Percentiles rank a stretch among this genome's conserved stretches.
phyloP scores from a whole-genome alignment of 164 flowering plant genomes.

The Stephania japonica region DNA sequence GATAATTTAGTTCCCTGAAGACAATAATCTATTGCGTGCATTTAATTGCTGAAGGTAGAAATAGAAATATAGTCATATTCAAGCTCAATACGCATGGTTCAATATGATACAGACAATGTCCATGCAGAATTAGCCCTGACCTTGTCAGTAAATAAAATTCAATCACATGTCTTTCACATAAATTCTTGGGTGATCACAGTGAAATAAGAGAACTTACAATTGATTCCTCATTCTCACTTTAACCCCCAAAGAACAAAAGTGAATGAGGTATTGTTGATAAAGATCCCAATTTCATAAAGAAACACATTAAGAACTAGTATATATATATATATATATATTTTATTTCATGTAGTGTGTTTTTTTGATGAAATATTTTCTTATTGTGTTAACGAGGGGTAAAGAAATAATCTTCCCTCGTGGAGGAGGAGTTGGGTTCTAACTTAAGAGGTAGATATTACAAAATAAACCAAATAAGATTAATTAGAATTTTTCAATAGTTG shows the following conservation, averaged over 20 bases:
- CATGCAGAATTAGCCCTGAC: not conserved
- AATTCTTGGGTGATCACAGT: not conserved
- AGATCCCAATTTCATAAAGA: no score
- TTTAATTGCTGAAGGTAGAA: not conserved
- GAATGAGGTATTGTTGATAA: no score
- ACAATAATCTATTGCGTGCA: not conserved
- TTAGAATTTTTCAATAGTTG: no score
- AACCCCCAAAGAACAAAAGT: slow-evolving; percentile 52
- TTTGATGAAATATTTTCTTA: no score
- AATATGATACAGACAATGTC: not conserved
- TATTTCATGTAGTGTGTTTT: no score
- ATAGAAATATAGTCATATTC: not conserved
- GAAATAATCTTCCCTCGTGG: no score
- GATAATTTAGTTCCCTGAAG: not conserved
- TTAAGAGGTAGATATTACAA: no score
- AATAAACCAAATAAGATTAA: no score
- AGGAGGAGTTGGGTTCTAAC: no score
- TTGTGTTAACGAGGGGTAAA: no score
- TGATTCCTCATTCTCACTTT: slow-evolving; percentile 34
- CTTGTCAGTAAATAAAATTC: not conserved
- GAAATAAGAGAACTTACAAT: slow-evolving; percentile 31
- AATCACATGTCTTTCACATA: not conserved
- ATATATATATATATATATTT: no score
- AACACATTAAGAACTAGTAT: no score
- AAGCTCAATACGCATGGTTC: not conserved